phyloP scores from a whole-genome alignment of 768 basidiomycete genomes.

The Sutorius australiensis region DNA sequence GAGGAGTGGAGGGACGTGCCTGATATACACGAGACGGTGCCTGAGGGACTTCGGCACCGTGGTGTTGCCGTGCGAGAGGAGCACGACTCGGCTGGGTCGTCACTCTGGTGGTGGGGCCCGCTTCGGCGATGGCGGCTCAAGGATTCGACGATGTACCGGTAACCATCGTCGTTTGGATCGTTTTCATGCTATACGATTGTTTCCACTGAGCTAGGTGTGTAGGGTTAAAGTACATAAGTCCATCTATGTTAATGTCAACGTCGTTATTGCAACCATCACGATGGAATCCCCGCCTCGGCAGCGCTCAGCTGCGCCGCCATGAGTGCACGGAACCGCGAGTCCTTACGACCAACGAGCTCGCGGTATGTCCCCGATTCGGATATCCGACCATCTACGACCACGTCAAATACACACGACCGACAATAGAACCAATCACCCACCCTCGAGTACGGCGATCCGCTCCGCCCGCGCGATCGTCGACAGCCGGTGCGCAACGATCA shows the following conservation, averaged over 20 bases:
- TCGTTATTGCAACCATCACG: background rate
- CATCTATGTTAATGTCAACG: slow-evolving; percentile 3
- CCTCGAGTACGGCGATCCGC: slow-evolving; percentile 86
- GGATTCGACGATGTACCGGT: slow-evolving; percentile 68
- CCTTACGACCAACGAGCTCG: slow-evolving; percentile 63
- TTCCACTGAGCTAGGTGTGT: slow-evolving; percentile 4
- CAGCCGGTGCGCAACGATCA: slow-evolving; percentile 86
- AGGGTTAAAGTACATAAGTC: background rate
- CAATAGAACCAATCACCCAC: slow-evolving; percentile 31
- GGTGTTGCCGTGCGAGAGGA: background rate
- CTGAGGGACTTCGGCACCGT: slow-evolving; percentile 11
- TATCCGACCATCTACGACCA: slow-evolving; percentile 60
- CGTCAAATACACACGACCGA: no score
- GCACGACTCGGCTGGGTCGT: slow-evolving; percentile 26
- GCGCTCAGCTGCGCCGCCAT: slow-evolving; percentile 88
- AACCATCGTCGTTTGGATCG: background rate
- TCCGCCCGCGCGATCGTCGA: slow-evolving; percentile 90
- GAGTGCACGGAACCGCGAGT: slow-evolving; percentile 78
- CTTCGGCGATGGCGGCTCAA: slow-evolving; percentile 69
- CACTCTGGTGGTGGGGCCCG: slow-evolving; percentile 82
- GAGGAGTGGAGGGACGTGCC: slow-evolving; percentile 23
- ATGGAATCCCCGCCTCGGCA: slow-evolving; percentile 21
- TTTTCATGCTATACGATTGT: background rate
- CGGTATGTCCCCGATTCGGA: slow-evolving; percentile 80
- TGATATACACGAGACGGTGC: background rate